phyloP scores from a whole-genome alignment of 1,284 basidiomycete species.

The Ceratorhiza oryzae-sativae region DNA sequence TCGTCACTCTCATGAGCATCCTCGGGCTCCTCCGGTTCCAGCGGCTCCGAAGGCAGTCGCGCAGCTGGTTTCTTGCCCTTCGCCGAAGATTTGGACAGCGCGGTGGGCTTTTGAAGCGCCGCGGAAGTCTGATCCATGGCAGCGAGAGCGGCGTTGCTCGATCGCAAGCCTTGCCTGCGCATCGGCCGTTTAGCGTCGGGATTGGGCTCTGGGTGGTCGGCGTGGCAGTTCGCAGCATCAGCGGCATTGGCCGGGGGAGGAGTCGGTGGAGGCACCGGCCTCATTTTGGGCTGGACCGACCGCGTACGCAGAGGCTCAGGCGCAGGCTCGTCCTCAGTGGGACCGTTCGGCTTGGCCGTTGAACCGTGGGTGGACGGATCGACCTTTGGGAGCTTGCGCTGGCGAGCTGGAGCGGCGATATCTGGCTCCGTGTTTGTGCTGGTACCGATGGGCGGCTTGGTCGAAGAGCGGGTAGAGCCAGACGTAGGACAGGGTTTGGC shows the following conservation, averaged over 20 bases:
- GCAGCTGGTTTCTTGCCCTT: background rate
- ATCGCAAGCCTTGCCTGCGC: background rate
- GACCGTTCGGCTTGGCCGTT: background rate
- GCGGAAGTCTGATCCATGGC: background rate
- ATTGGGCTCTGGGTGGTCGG: background rate
- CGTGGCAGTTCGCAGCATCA: background rate
- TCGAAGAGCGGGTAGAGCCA: background rate
- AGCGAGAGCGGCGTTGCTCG: constrained; percentile 3
- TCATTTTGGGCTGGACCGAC: background rate
- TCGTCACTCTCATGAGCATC: background rate
- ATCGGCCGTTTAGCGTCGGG: background rate
- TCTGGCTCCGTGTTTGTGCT: background rate
- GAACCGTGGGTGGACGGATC: background rate
- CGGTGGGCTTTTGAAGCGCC: too few species aligned
- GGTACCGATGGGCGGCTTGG: background rate
- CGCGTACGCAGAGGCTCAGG: background rate
- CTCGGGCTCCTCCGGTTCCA: background rate
- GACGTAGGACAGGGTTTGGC: background rate
- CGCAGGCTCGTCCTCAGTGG: background rate
- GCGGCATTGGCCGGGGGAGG: background rate
- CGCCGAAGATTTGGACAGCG: background rate
- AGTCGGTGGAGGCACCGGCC: background rate
- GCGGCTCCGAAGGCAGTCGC: background rate
- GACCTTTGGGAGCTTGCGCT: background rate
- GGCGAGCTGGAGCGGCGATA: background rate